These are phyloP conservation scores for Fusarium illudens DNA, from an alignment of 2,329 filamentous ascomycete species.

Conservation along the genomic window DNA sequence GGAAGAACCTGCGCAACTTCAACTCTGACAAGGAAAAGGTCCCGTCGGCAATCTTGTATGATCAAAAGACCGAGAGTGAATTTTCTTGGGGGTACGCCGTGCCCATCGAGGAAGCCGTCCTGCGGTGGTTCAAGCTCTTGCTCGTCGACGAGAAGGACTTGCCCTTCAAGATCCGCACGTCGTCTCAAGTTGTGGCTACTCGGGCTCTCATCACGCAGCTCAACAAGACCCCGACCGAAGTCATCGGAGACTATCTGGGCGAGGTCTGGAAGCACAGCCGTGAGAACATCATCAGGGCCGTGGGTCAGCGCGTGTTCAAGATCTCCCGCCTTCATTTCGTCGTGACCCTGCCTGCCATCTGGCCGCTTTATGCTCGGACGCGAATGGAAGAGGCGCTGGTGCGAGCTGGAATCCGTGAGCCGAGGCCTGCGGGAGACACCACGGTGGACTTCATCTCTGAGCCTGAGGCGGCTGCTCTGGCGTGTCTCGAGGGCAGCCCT, in stretches of 20 bases:
- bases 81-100: slow-evolving; percentile 48
- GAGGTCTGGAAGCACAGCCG: slow-evolving; percentile 47
- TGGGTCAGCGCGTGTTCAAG: slow-evolving; percentile 35
- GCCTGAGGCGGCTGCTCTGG: slow-evolving; percentile 57
- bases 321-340: slow-evolving; percentile 48
- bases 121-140: slow-evolving; percentile 55
- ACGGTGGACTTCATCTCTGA: slow-evolving; percentile 51
- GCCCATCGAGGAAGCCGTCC: slow-evolving; percentile 27
- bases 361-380: slow-evolving; percentile 50
- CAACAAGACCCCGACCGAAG: slow-evolving; percentile 41
- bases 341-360: slow-evolving; percentile 57
- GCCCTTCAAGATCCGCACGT: slow-evolving; percentile 32
- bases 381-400: slow-evolving; percentile 49
- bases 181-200: slow-evolving; percentile 31
- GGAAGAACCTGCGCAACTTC: slow-evolving; percentile 32
- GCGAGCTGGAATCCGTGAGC: slow-evolving; percentile 48
- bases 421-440: slow-evolving; percentile 42
- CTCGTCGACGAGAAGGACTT: slow-evolving; percentile 50
- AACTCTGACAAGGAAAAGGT: slow-evolving; percentile 47
- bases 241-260: slow-evolving; percentile 47
- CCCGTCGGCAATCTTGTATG: slow-evolving; percentile 42
- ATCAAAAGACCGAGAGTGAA: background rate
- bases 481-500: slow-evolving; percentile 44
- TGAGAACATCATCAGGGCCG: slow-evolving; percentile 37
- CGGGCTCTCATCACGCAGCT: background rate